phyloP scores from a whole-genome alignment of 176 grass and related monocot genomes.

The Carex pumila region DNA sequence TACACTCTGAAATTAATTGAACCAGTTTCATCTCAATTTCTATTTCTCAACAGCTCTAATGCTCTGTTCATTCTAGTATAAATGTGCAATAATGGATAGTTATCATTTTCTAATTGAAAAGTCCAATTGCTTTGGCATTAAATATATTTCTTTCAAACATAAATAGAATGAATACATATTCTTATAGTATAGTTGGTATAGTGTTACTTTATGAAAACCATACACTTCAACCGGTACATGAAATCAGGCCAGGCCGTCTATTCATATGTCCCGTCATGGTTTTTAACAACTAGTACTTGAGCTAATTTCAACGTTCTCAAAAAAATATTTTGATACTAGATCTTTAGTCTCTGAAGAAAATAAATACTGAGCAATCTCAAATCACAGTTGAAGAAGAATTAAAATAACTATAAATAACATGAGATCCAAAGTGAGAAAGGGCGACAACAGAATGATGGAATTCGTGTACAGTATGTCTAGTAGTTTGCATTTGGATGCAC shows the following conservation, averaged over 20 bases:
- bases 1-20: too few species aligned
- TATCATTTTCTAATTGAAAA: neutral
- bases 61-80: neutral
- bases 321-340: neutral
- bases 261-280: neutral
- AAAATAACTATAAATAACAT: neutral
- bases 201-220: neutral
- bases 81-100: neutral
- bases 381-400: neutral
- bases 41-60: neutral
- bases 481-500: too few species aligned
- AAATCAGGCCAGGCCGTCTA: neutral
- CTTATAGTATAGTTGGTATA: neutral
- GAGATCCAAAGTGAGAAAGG: neutral
- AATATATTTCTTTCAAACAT: neutral
- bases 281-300: neutral
- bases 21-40: too few species aligned
- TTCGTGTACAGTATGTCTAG: too few species aligned
- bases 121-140: neutral
- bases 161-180: neutral
- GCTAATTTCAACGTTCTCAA: neutral
- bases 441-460: neutral
- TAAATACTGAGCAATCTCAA: neutral
- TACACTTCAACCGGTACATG: neutral
- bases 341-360: neutral